phyloP scores from a whole-genome alignment of 495 filamentous ascomycete species.

The Aspergillus asperescens region DNA sequence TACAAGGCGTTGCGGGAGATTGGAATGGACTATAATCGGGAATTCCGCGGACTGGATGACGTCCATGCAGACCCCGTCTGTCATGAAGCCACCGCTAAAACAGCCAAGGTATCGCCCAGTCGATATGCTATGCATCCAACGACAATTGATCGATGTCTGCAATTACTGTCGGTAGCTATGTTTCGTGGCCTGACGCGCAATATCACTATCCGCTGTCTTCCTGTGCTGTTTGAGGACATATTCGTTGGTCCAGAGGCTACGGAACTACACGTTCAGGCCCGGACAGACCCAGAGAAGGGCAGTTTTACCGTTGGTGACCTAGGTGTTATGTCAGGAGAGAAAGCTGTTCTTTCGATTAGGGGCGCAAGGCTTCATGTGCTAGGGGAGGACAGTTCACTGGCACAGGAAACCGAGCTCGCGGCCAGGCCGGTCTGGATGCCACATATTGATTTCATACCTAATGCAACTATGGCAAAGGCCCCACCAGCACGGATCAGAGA shows the following conservation, averaged over 20 bases:
- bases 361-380: neutral
- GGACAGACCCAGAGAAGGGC: neutral
- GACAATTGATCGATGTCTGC: slow-evolving; percentile 40
- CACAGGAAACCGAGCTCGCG: neutral
- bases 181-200: slow-evolving; percentile 16
- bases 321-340: neutral
- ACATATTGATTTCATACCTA: slow-evolving; percentile 6
- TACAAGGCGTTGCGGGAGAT: slow-evolving; percentile 29
- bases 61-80: slow-evolving; percentile 24
- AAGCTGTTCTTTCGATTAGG: neutral
- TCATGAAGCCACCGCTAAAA: slow-evolving; percentile 15
- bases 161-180: slow-evolving; percentile 31
- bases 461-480: neutral
- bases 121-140: slow-evolving; percentile 37
- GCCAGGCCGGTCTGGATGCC: slow-evolving; percentile 22
- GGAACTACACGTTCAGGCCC: neutral
- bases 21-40: slow-evolving; percentile 36
- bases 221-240: neutral
- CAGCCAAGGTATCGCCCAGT: neutral
- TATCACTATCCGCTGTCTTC: neutral
- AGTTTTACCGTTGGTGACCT: neutral
- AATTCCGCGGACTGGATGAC: slow-evolving; percentile 22
- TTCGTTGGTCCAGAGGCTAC: neutral
- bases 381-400: neutral
- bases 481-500: neutral